phyloP scores from a whole-genome alignment of 441 rosid genomes.

The Mallotus repandus region DNA sequence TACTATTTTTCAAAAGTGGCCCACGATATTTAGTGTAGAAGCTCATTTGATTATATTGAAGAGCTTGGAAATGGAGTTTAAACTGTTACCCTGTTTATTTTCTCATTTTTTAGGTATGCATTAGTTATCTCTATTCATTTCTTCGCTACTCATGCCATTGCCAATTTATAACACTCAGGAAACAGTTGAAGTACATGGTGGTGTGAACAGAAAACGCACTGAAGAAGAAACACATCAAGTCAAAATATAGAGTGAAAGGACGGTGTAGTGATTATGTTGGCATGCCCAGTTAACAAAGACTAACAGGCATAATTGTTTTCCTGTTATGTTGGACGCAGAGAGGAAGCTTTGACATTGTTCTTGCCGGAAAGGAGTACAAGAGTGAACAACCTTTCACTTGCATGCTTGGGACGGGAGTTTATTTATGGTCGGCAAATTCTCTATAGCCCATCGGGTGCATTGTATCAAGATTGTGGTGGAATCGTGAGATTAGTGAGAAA shows the following conservation, averaged over 20 bases:
- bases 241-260: conserved; percentile 22
- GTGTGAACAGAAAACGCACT: conserved; percentile 19
- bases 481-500: neutral
- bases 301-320: neutral
- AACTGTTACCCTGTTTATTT: too few relatives aligned
- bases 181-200: conserved; percentile 12
- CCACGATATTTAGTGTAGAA: too few relatives aligned
- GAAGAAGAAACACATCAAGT: conserved; percentile 23
- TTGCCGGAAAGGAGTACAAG: neutral
- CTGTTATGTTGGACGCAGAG: conserved; percentile 3
- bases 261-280: neutral
- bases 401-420: neutral
- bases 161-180: conserved; percentile 19
- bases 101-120: too few relatives aligned
- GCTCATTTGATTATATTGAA: too few relatives aligned
- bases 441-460: too few relatives aligned
- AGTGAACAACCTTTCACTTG: neutral
- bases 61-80: too few relatives aligned
- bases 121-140: neutral
- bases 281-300: neutral
- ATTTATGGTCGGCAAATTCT: too few relatives aligned
- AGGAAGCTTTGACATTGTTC: neutral
- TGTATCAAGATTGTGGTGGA: neutral
- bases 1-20: too few relatives aligned
- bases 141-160: neutral